These are phyloP conservation scores for Vitis riparia DNA, from an alignment of 164 flowering plant genomes.

Conservation along the genomic window DNA sequence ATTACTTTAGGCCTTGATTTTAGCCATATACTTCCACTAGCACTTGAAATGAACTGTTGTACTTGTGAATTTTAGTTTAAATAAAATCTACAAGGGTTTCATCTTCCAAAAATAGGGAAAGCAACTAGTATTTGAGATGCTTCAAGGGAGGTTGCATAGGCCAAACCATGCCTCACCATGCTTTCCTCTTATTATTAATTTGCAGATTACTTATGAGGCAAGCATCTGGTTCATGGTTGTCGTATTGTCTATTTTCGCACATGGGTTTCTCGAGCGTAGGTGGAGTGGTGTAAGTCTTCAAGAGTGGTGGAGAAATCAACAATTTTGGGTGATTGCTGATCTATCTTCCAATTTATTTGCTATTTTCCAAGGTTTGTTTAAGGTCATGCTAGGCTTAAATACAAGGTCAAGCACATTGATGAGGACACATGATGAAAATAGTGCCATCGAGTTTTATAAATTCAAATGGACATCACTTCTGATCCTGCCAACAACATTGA, in stretches of 20 bases:
- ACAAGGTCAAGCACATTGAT: constrained; percentile 65
- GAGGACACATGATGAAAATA: constrained; percentile 57
- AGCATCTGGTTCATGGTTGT: constrained; percentile 77
- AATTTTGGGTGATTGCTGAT: constrained; percentile 83
- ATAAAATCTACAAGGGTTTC: too few relatives aligned
- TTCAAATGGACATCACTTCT: constrained; percentile 83
- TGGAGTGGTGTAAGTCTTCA: constrained; percentile 77
- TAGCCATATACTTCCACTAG: too few relatives aligned
- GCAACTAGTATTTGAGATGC: too few relatives aligned
- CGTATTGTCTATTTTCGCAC: constrained; percentile 62
- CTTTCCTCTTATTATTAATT: too few relatives aligned
- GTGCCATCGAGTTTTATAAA: constrained; percentile 61
- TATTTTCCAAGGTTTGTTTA: constrained; percentile 74
- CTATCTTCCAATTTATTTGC: constrained; percentile 72
- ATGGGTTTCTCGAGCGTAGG: constrained; percentile 61
- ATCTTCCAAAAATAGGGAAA: too few relatives aligned
- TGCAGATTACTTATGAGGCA: constrained; percentile 63
- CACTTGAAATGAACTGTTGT: too few relatives aligned
- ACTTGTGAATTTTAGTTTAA: too few relatives aligned
- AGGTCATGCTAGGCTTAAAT: constrained; percentile 74
- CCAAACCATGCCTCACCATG: too few relatives aligned
- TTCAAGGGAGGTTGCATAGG: too few relatives aligned
- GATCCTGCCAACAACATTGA: constrained; percentile 66
- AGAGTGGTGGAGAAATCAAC: constrained; percentile 83
- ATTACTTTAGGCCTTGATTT: too few relatives aligned